Conservation (phyloP, 2,329 filamentous ascomycete genomes). For the Rhytidhysteron rufulum region DNA sequence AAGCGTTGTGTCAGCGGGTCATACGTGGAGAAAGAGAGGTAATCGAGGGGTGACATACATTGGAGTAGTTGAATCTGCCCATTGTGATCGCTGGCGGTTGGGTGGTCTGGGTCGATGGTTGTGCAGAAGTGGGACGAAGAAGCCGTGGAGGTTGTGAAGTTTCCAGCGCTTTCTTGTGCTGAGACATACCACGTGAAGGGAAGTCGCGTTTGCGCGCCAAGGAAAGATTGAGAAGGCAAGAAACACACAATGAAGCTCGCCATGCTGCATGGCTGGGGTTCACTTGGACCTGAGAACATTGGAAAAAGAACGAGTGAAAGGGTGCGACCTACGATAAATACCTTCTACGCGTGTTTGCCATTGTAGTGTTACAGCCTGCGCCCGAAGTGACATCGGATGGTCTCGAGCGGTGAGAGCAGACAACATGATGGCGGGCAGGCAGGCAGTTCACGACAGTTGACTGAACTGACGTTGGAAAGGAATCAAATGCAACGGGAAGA, state of each 20-base stretch:
- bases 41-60: slow-evolving; percentile 22
- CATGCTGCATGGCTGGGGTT: too few species aligned
- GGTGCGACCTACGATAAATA: too few species aligned
- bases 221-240: neutral
- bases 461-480: too few species aligned
- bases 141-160: neutral
- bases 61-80: slow-evolving; percentile 36
- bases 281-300: too few species aligned
- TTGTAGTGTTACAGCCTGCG: too few species aligned
- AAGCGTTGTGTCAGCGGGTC: slow-evolving; percentile 9
- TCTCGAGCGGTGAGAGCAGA: too few species aligned
- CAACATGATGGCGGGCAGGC: too few species aligned
- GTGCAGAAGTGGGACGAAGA: neutral
- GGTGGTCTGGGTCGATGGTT: neutral
- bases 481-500: too few species aligned
- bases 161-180: neutral
- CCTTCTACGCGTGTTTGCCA: too few species aligned
- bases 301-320: too few species aligned
- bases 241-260: neutral
- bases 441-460: too few species aligned
- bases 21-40: neutral
- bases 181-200: slow-evolving; percentile 2
- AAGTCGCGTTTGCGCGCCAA: slow-evolving; percentile 1
- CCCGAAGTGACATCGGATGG: too few species aligned
- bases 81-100: slow-evolving; percentile 3